These are phyloP conservation scores for Candida glaebosa DNA, from an alignment of 805 yeast genomes.

Conservation along the genomic window DNA sequence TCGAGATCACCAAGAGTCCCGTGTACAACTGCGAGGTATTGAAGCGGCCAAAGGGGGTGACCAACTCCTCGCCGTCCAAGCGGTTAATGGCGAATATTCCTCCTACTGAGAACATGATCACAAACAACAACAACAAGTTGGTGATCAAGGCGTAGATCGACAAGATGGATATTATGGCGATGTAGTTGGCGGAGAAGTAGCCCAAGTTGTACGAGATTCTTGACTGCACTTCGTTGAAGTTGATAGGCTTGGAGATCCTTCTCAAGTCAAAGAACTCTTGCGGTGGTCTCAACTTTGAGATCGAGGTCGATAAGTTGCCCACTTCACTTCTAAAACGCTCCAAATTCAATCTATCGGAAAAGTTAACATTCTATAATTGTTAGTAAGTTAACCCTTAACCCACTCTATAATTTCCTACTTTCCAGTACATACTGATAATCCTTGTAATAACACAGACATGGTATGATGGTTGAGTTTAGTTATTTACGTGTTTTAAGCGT, in stretches of 20 bases:
- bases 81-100: conserved; percentile 78
- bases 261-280: conserved; percentile 92
- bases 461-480: not conserved
- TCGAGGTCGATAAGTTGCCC: conserved; percentile 53
- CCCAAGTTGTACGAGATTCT: conserved; percentile 84
- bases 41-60: conserved; percentile 66
- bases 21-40: conserved; percentile 83
- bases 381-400: conserved; percentile 2
- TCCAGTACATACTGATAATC: conserved; percentile 1
- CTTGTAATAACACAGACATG: not conserved
- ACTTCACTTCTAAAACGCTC: conserved; percentile 45
- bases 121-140: conserved; percentile 80
- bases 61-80: conserved; percentile 80
- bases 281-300: conserved; percentile 78
- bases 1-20: conserved; percentile 66
- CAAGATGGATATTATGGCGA: conserved; percentile 64
- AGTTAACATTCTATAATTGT: conserved; percentile 5
- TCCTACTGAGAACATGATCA: conserved; percentile 62
- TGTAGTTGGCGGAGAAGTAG: conserved; percentile 85
- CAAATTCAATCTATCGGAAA: conserved; percentile 42
- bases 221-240: conserved; percentile 84
- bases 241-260: conserved; percentile 85
- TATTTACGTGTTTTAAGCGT: not conserved
- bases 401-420: too few relatives aligned
- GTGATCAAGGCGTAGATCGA: conserved; percentile 85